phyloP scores from a whole-genome alignment of 1,139 yeast genomes.

The Scheffersomyces segobiensis region DNA sequence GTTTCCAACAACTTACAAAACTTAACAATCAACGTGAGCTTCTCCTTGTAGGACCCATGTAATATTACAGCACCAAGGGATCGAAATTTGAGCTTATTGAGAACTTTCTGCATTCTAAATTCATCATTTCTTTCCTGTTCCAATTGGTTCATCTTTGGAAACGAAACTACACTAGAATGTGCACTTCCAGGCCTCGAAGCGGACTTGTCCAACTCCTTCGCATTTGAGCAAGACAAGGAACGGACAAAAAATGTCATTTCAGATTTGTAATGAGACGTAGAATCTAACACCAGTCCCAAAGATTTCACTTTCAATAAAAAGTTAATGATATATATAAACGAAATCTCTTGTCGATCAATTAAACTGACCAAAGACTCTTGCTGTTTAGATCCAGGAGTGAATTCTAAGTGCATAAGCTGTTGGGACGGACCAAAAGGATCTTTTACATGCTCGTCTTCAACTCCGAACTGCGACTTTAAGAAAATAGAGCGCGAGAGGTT shows the following conservation, averaged over 20 bases:
- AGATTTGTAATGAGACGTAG: conserved; percentile 14
- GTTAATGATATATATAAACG: conserved; percentile 32
- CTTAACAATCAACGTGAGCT: conserved; percentile 23
- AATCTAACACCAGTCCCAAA: conserved; percentile 21
- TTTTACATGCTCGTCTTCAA: conserved; percentile 6
- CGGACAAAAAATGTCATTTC: conserved; percentile 24
- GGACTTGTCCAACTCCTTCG: conserved; percentile 27
- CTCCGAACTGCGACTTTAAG: conserved; percentile 1
- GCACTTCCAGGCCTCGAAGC: conserved; percentile 27
- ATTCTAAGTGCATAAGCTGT: conserved; percentile 2
- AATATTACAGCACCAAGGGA: conserved; percentile 27
- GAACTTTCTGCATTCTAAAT: conserved; percentile 4
- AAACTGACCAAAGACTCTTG: conserved; percentile 10
- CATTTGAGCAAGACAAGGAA: conserved; percentile 23
- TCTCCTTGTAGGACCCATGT: conserved; percentile 38
- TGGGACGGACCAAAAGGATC: background rate
- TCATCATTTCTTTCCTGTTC: conserved; percentile 11
- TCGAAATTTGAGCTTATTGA: conserved; percentile 14
- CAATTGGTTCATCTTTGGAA: conserved; percentile 13
- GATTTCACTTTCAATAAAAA: conserved; percentile 21
- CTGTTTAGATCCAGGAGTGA: conserved; percentile 1
- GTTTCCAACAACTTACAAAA: conserved; percentile 18
- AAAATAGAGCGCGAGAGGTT: conserved; percentile 17
- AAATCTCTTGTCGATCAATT: conserved; percentile 33
- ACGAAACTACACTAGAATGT: conserved; percentile 22